A percentile compares a stretch with the other conserved stretches of the same genome.
Evolutionary conservation across 78 protist species (phyloP).

Genomic region (Cavenderia fasciculata): DNA sequence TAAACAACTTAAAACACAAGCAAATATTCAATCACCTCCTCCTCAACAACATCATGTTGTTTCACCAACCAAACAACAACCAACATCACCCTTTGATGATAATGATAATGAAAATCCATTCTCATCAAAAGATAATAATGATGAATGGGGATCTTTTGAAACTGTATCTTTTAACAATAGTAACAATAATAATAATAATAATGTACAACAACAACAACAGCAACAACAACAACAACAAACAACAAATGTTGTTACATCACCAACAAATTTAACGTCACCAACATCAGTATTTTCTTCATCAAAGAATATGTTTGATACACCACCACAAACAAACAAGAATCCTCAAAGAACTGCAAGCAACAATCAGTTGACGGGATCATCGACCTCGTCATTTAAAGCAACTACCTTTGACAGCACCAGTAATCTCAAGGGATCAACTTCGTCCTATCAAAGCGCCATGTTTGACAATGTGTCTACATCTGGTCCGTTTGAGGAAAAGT

Average conservation of each 20-base stretch:
- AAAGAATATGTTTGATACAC: background rate
- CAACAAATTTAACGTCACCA: background rate
- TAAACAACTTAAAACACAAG: constrained; percentile 37
- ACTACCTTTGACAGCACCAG: background rate
- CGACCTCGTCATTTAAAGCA: constrained; percentile 29
- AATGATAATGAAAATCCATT: too few relatives aligned
- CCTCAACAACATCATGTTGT: too few relatives aligned
- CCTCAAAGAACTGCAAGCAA: background rate
- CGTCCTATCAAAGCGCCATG: too few relatives aligned
- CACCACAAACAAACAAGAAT: background rate
- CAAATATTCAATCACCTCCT: too few relatives aligned
- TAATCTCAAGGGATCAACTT: background rate
- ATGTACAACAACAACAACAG: background rate
- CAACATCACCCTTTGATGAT: too few relatives aligned
- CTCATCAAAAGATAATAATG: too few relatives aligned
- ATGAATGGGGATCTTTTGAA: too few relatives aligned
- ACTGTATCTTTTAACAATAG: too few relatives aligned
- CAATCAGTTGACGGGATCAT: too few relatives aligned
- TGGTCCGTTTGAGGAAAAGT: too few relatives aligned
- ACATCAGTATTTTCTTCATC: background rate
- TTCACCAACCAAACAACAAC: background rate
- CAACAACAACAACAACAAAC: constrained; percentile 17
- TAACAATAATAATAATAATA: too few relatives aligned
- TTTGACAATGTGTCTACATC: too few relatives aligned
- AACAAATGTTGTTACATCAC: constrained; percentile 1